Conservation (phyloP, 371 early-diverging fungal genomes). For the Mycotypha africana region DNA sequence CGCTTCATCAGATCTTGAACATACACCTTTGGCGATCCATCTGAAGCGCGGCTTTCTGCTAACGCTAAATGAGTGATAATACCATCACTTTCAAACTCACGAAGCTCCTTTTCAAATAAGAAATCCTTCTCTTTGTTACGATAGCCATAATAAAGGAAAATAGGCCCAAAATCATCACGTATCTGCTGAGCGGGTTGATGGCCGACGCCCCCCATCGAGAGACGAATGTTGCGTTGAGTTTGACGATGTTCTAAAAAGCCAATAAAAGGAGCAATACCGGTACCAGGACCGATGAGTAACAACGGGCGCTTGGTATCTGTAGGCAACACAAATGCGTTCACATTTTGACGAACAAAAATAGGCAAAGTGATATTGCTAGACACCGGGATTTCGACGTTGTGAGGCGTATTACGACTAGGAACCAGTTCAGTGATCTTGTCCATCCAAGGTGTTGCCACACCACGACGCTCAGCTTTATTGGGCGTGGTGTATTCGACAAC, state of each 20-base stretch:
- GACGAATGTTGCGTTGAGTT: conserved; percentile 33
- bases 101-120: conserved; percentile 58
- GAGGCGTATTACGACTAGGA: conserved; percentile 12
- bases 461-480: conserved; percentile 49
- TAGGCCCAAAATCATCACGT: conserved; percentile 28
- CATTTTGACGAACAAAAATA: conserved; percentile 54
- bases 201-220: conserved; percentile 36
- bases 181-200: conserved; percentile 28
- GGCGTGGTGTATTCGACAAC: conserved; percentile 68
- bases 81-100: conserved; percentile 39
- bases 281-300: conserved; percentile 82
- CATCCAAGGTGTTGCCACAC: conserved; percentile 81
- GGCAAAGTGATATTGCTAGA: conserved; percentile 18
- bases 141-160: conserved; percentile 76
- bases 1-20: conserved; percentile 77
- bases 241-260: conserved; percentile 73
- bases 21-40: conserved; percentile 51
- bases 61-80: conserved; percentile 51
- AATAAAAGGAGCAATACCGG: conserved; percentile 88
- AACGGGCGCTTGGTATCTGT: conserved; percentile 47
- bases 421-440: conserved; percentile 51
- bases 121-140: conserved; percentile 58
- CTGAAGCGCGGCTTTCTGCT: conserved; percentile 58
- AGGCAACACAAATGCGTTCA: conserved; percentile 59
- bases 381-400: conserved; percentile 10